Conservation (phyloP, 2,329 filamentous ascomycete species). For the Apiospora sp. region DNA sequence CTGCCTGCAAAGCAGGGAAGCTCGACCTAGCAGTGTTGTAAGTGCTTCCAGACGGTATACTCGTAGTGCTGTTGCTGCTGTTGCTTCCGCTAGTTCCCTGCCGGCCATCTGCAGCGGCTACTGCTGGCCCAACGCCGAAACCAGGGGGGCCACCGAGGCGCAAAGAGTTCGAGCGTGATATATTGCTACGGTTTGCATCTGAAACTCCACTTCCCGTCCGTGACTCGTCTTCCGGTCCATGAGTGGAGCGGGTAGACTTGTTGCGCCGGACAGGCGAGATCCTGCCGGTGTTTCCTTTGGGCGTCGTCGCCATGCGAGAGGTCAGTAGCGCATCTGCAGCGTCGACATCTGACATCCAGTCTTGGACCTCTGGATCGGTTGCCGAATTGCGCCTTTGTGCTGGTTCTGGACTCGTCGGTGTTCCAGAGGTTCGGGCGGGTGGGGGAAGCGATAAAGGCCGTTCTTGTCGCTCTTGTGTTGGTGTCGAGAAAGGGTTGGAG, state of each 20-base stretch:
- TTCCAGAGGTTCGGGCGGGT: slow-evolving; percentile 45
- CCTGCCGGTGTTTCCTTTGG: slow-evolving; percentile 32
- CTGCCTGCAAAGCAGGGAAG: slow-evolving; percentile 60
- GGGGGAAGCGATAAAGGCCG: slow-evolving; percentile 39
- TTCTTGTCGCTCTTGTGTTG: slow-evolving; percentile 41
- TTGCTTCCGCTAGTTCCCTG: slow-evolving; percentile 46
- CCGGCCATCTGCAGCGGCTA: slow-evolving; percentile 40
- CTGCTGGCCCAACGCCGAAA: slow-evolving; percentile 43
- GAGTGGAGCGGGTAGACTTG: slow-evolving; percentile 37
- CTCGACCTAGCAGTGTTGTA: slow-evolving; percentile 63
- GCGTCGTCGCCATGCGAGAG: slow-evolving; percentile 49
- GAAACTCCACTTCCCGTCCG: slow-evolving; percentile 65
- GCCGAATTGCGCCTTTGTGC: slow-evolving; percentile 34
- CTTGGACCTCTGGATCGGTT: slow-evolving; percentile 61
- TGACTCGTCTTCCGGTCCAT: slow-evolving; percentile 53
- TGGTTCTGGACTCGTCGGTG: slow-evolving; percentile 53
- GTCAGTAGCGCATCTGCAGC: slow-evolving; percentile 61
- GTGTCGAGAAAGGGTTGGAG: slow-evolving; percentile 61
- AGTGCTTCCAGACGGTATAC: slow-evolving; percentile 28
- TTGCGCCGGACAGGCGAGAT: slow-evolving; percentile 31
- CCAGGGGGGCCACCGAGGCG: slow-evolving; percentile 39
- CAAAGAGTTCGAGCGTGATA: slow-evolving; percentile 49
- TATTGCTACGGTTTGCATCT: slow-evolving; percentile 58
- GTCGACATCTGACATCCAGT: slow-evolving; percentile 65
- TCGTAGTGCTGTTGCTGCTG: slow-evolving; percentile 45